phyloP scores from a whole-genome alignment of 371 early-diverging fungal species.

The Umbelopsis sp. region DNA sequence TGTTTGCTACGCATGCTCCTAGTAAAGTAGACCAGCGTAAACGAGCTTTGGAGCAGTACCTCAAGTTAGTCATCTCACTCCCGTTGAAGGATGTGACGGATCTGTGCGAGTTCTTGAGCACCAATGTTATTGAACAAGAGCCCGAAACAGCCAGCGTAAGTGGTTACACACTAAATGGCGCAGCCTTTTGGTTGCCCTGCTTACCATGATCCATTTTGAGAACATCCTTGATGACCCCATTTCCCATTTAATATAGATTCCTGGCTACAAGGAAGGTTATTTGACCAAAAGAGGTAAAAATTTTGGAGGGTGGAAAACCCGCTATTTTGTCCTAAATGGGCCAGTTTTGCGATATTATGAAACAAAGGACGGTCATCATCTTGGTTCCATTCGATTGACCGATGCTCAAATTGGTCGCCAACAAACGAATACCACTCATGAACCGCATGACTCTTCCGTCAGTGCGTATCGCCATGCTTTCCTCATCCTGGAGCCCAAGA shows the following conservation, averaged over 20 bases:
- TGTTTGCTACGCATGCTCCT: conserved; percentile 71
- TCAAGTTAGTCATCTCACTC: conserved; percentile 67
- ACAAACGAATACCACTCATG: conserved; percentile 24
- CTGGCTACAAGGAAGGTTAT: conserved; percentile 73
- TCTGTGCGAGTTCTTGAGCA: conserved; percentile 77
- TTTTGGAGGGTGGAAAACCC: conserved; percentile 88
- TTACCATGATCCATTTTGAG: not conserved
- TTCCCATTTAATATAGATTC: conserved; percentile 14
- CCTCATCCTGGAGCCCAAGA: conserved; percentile 74
- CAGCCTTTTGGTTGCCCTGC: not conserved
- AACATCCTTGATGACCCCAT: not conserved
- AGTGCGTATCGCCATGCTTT: conserved; percentile 75
- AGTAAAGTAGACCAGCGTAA: conserved; percentile 73
- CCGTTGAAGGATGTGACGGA: conserved; percentile 67
- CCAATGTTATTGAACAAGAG: conserved; percentile 59
- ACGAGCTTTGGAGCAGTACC: conserved; percentile 76
- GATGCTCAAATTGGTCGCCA: conserved; percentile 61
- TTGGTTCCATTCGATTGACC: conserved; percentile 57
- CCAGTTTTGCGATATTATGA: conserved; percentile 78
- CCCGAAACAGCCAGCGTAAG: conserved; percentile 29
- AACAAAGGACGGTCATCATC: conserved; percentile 54
- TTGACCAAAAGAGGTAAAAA: conserved; percentile 85
- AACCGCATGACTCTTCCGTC: conserved; percentile 13
- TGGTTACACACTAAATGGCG: not conserved
- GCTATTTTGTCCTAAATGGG: conserved; percentile 75